Percentiles rank a stretch among this genome's conserved stretches.
Conservation (phyloP, 1,139 yeast species). For the Lodderomyces oxycetoniae region DNA sequence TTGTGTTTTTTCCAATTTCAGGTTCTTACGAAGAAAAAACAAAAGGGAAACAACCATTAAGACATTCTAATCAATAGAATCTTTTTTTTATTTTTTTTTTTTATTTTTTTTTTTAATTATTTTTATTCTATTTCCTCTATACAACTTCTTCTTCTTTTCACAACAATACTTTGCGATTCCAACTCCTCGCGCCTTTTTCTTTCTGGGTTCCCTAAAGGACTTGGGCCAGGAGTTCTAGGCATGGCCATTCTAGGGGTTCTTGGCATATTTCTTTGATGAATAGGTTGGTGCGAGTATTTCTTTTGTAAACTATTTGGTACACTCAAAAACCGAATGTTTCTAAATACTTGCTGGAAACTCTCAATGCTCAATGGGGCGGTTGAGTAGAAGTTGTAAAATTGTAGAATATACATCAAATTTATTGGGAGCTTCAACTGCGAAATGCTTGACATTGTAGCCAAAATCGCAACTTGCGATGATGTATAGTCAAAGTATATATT, state of each 20-base stretch:
- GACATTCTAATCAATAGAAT: too few relatives aligned
- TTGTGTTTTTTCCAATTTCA: too few relatives aligned
- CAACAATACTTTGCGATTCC: not conserved
- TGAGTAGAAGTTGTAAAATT: constrained; percentile 19
- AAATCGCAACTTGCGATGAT: constrained; percentile 53
- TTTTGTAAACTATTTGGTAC: constrained; percentile 6
- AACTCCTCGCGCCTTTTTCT: constrained; percentile 3
- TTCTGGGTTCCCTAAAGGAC: constrained; percentile 4
- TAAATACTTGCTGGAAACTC: constrained; percentile 10
- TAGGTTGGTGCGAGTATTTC: not conserved
- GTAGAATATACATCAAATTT: constrained; percentile 20
- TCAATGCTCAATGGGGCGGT: constrained; percentile 6
- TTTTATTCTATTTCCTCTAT: not conserved
- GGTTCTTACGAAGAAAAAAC: too few relatives aligned
- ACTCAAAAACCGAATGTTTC: constrained; percentile 6
- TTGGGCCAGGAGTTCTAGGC: constrained; percentile 6
- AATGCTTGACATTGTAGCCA: constrained; percentile 35
- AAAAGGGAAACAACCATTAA: too few relatives aligned
- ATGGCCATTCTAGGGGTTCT: constrained; percentile 5
- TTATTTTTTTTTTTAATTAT: too few relatives aligned
- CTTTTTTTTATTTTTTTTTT: not conserved
- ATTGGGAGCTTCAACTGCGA: constrained; percentile 28
- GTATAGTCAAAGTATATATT: constrained; percentile 53
- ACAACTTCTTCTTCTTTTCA: not conserved
- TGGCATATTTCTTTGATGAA: not conserved